Percentiles rank a stretch among this genome's conserved stretches.
These are phyloP conservation scores for Vigna angularis DNA, from an alignment of 306 rosid species.

Conservation along the genomic window DNA sequence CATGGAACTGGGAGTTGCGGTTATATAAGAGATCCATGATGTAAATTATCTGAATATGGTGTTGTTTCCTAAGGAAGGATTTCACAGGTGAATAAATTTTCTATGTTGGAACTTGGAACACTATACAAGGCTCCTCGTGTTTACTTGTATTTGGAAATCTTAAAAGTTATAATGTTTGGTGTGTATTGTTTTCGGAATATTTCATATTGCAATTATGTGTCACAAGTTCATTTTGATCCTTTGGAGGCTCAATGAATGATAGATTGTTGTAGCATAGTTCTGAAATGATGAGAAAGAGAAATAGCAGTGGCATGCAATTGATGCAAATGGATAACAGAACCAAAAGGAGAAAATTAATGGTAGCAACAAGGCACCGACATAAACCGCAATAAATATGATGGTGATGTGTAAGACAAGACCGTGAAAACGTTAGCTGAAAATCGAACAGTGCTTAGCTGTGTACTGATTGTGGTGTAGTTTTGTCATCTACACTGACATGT, in stretches of 20 bases:
- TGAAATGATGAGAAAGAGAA: not conserved
- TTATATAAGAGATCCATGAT: constrained; percentile 47
- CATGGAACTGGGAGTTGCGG: constrained; percentile 52
- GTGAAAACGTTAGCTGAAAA: not conserved
- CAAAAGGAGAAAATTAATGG: not conserved
- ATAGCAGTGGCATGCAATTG: not conserved
- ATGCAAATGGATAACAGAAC: not conserved
- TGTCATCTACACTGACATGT: too few relatives aligned
- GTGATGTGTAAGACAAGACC: not conserved
- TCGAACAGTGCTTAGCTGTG: too few relatives aligned
- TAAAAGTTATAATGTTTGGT: constrained; percentile 42
- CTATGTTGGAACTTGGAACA: constrained; percentile 36
- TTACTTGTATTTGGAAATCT: constrained; percentile 44
- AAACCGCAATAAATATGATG: not conserved
- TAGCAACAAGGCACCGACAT: not conserved
- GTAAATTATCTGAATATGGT: constrained; percentile 55
- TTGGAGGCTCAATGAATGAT: not conserved
- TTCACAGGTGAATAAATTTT: constrained; percentile 37
- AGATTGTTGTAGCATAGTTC: not conserved
- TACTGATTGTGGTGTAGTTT: too few relatives aligned
- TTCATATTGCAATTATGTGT: constrained; percentile 1
- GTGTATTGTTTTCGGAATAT: constrained; percentile 40
- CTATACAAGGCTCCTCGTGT: constrained; percentile 35
- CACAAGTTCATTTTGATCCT: not conserved
- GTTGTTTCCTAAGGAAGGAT: constrained; percentile 37